A percentile compares a stretch with the other conserved stretches of the same genome.
Conservation (phyloP, 306 rosid species). For the Hippophae gyantsensis region DNA sequence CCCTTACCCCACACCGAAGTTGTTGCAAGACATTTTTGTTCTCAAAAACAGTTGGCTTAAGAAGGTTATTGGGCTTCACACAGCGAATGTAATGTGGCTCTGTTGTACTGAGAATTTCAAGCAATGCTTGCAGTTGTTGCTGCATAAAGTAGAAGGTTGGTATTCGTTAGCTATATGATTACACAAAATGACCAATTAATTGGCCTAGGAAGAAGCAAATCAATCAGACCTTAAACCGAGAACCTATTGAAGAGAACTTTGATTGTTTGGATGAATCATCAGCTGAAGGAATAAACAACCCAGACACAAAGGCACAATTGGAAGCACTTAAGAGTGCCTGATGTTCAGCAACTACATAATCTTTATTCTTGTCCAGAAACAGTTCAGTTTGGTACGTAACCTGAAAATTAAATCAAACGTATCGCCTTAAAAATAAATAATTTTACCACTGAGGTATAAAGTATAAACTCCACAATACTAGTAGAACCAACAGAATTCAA, state of each 20-base stretch:
- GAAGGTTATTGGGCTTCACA: slow-evolving; percentile 96
- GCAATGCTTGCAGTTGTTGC: slow-evolving; percentile 88
- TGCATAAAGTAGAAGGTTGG: slow-evolving; percentile 39
- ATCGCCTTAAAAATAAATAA: slow-evolving; percentile 13
- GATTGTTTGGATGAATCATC: slow-evolving; percentile 93
- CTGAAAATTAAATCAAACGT: slow-evolving; percentile 35
- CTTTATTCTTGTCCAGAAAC: slow-evolving; percentile 99
- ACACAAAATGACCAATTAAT: slow-evolving; percentile 13
- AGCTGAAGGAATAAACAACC: slow-evolving; percentile 62
- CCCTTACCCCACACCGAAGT: slow-evolving; percentile 96
- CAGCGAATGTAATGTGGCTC: slow-evolving; percentile 99
- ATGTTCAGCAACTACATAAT: slow-evolving; percentile 98
- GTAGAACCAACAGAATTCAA: background rate
- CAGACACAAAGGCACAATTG: slow-evolving; percentile 63
- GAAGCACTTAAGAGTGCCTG: slow-evolving; percentile 85
- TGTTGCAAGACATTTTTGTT: slow-evolving; percentile 78
- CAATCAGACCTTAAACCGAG: slow-evolving; percentile 84
- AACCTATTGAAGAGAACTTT: slow-evolving; percentile 95
- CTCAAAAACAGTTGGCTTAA: slow-evolving; percentile 93
- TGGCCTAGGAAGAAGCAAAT: background rate
- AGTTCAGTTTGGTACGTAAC: slow-evolving; percentile 95
- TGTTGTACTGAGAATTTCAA: slow-evolving; percentile 86
- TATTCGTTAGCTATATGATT: slow-evolving; percentile 20
- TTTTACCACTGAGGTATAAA: slow-evolving; percentile 17
- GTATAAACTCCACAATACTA: slow-evolving; percentile 7